Evolutionary conservation across 2,329 filamentous ascomycete genomes (phyloP).

Genomic region (Aspergillus clavatus): DNA sequence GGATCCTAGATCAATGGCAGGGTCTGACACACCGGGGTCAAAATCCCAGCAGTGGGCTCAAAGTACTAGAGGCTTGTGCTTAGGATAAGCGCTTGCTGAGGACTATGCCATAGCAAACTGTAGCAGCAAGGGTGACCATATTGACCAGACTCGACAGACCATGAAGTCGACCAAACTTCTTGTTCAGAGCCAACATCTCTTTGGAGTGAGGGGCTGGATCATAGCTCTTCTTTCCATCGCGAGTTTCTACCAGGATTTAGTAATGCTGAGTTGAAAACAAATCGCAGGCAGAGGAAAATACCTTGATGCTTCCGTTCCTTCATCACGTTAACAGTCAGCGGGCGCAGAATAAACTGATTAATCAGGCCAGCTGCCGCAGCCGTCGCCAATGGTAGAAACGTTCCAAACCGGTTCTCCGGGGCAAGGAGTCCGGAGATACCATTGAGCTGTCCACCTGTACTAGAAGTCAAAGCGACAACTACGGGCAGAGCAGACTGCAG

Average conservation of each 20-base stretch:
- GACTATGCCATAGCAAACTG: constrained; percentile 71
- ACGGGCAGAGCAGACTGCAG: constrained; percentile 73
- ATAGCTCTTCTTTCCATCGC: constrained; percentile 82
- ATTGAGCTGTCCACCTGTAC: constrained; percentile 45
- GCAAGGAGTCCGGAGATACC: constrained; percentile 38
- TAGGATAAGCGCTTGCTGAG: constrained; percentile 50
- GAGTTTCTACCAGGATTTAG: constrained; percentile 55
- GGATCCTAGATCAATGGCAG: not conserved
- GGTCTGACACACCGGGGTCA: not conserved
- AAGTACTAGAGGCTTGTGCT: not conserved
- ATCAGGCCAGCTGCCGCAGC: constrained; percentile 66
- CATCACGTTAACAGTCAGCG: constrained; percentile 70
- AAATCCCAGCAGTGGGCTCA: not conserved
- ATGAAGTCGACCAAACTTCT: constrained; percentile 72
- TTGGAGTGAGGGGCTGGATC: constrained; percentile 73
- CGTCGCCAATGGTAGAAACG: constrained; percentile 63
- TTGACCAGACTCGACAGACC: constrained; percentile 78
- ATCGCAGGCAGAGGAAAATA: constrained; percentile 36
- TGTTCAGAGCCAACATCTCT: constrained; percentile 78
- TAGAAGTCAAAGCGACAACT: constrained; percentile 73
- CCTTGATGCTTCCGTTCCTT: constrained; percentile 72
- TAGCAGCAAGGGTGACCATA: constrained; percentile 62
- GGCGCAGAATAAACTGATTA: constrained; percentile 69
- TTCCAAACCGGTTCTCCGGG: constrained; percentile 57
- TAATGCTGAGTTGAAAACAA: not conserved